Base-by-base conservation (phyloP, 2,329 filamentous ascomycete species). In the Knoxdaviesia capensis region DNA sequence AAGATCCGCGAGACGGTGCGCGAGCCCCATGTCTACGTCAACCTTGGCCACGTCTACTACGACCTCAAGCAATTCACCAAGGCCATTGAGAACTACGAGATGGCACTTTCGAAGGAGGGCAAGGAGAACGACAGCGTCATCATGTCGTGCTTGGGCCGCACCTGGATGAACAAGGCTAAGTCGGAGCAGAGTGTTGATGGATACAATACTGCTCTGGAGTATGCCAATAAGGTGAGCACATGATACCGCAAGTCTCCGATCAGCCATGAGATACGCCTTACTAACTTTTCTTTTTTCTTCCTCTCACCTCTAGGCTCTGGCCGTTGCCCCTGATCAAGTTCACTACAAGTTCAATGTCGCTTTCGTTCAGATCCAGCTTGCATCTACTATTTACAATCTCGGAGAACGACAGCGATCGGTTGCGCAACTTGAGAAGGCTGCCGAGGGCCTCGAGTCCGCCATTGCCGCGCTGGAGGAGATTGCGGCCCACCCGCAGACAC, bases 341-440 rank as follows among this genome's bases (percentile, higher is more conserved):
- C 85, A 94, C 59, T 84, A 90, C 58, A 85, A 90, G 57, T 98
- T 98, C 70, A 98, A 98, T 53, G 83, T 98, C 31, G 90, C 90
- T 1, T 98, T 94, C 54, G 84, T 96, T 31, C 90, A 96, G 55
- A 92, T 94, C 47, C 87, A 94, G 57, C 77, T 96, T 43, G 88
- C 88, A 20, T 80, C 80, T 38, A 74, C 81, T 31, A 76, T 94
- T 43, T 79, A 85, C 58, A 68, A 65, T 34, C 65, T 94, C 42
- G 67, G 73, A 5, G 84, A 94, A 55, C 72, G 73, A 5, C 77
- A 87, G 54, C 77, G 86, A 41, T 82, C 80, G 0, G 67, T 88
- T 3, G 69, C 72, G 46, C 86, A 96, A 52, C 75, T 98, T 6
- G 71, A 93, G 54, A 73, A 79, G 42, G 87, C 88, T 1, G 74